phyloP scores from a whole-genome alignment of 352 stramenopile species.

The Pythium chondricola region DNA sequence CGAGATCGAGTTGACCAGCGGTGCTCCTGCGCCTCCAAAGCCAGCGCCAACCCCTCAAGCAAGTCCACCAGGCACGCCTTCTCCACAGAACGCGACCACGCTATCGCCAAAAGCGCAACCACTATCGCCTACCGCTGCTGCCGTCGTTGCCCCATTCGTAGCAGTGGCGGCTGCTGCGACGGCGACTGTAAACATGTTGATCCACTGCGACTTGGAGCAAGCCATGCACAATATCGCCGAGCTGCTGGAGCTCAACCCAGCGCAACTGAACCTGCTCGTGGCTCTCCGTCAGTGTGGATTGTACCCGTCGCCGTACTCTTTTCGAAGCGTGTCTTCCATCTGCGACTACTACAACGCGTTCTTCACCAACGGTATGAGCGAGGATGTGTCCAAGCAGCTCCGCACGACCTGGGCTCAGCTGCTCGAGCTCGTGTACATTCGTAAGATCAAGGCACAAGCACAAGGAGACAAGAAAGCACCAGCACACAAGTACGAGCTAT shows the following conservation, averaged over 20 bases:
- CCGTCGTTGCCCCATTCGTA: slow-evolving; percentile 2
- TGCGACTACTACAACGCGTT: slow-evolving; percentile 56
- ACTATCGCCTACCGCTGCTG: slow-evolving; percentile 5
- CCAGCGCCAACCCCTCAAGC: not conserved
- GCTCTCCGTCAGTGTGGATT: slow-evolving; percentile 39
- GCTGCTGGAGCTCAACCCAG: slow-evolving; percentile 34
- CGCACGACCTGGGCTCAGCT: slow-evolving; percentile 39
- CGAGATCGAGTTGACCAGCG: slow-evolving; percentile 24
- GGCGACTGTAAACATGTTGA: slow-evolving; percentile 35
- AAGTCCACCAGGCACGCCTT: slow-evolving; percentile 1
- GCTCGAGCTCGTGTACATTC: slow-evolving; percentile 58
- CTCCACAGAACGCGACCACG: not conserved
- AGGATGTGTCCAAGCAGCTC: slow-evolving; percentile 15
- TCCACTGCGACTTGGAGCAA: slow-evolving; percentile 29
- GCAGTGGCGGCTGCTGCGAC: slow-evolving; percentile 22
- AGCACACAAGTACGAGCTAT: slow-evolving; percentile 38
- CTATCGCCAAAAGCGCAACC: not conserved
- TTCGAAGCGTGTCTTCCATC: slow-evolving; percentile 42
- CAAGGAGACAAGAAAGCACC: slow-evolving; percentile 3
- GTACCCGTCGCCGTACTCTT: slow-evolving; percentile 40
- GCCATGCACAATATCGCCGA: slow-evolving; percentile 44
- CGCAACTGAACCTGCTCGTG: slow-evolving; percentile 65
- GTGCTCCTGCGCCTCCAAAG: not conserved
- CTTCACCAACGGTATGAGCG: slow-evolving; percentile 19
- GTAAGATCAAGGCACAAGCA: slow-evolving; percentile 28